phyloP scores from a whole-genome alignment of 1,139 yeast species.

The Hemisphaericaspora lyxosophila region DNA sequence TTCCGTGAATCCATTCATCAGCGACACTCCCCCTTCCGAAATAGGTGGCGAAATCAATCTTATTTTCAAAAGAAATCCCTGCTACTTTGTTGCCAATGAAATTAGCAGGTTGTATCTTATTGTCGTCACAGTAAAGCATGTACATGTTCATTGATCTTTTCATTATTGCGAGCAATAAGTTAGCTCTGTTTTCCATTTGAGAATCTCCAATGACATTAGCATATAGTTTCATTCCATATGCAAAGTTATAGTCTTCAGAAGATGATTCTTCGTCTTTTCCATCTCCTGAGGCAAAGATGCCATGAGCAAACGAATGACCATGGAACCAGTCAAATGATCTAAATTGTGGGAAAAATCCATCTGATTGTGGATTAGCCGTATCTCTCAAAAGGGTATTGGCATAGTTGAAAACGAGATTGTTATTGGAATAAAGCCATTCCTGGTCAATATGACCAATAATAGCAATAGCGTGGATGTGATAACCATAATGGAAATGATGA shows the following conservation, averaged over 20 bases:
- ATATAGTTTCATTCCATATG: slow-evolving; percentile 43
- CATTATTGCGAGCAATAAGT: slow-evolving; percentile 45
- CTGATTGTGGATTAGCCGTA: slow-evolving; percentile 40
- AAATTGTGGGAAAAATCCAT: slow-evolving; percentile 39
- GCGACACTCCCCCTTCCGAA: slow-evolving; percentile 45
- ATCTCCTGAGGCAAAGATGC: slow-evolving; percentile 45
- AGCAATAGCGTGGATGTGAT: slow-evolving; percentile 74
- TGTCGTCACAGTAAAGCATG: slow-evolving; percentile 42
- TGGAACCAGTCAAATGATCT: slow-evolving; percentile 48
- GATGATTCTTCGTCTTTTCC: slow-evolving; percentile 50
- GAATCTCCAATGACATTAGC: slow-evolving; percentile 34
- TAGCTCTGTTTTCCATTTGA: slow-evolving; percentile 39
- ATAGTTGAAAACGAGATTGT: slow-evolving; percentile 30
- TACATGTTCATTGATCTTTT: slow-evolving; percentile 43
- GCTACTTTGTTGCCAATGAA: slow-evolving; percentile 43
- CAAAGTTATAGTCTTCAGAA: slow-evolving; percentile 47
- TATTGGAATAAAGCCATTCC: slow-evolving; percentile 29
- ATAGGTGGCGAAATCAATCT: slow-evolving; percentile 45
- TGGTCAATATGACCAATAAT: slow-evolving; percentile 57
- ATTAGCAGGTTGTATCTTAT: slow-evolving; percentile 36
- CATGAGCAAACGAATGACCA: slow-evolving; percentile 51
- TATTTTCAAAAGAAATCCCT: slow-evolving; percentile 48
- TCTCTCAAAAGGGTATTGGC: slow-evolving; percentile 39
- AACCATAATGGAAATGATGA: slow-evolving; percentile 82
- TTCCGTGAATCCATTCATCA: slow-evolving; percentile 50